These are phyloP conservation scores for Lyophyllum shimeji DNA, from an alignment of 768 basidiomycete species.

Conservation along the genomic window DNA sequence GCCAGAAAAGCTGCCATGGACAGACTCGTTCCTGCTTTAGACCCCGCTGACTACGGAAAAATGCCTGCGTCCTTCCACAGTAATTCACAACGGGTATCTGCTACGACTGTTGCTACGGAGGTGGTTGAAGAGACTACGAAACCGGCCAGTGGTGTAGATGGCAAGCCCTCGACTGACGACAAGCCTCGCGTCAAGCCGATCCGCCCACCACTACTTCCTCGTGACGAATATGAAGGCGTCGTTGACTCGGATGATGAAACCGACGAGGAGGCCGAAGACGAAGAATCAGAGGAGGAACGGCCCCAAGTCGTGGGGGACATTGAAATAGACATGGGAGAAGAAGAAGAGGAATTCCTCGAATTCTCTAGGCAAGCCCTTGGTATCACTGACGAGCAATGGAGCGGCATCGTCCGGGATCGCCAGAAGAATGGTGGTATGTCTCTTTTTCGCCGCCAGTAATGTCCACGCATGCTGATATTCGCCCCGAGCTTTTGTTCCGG, in stretches of 20 bases:
- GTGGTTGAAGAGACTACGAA: constrained; percentile 28
- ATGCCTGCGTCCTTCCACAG: constrained; percentile 73
- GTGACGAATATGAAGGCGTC: constrained; percentile 89
- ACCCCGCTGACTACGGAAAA: constrained; percentile 83
- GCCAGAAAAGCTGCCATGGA: constrained; percentile 71
- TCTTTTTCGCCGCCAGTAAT: neutral
- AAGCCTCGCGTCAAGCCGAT: constrained; percentile 43
- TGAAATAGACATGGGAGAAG: constrained; percentile 89
- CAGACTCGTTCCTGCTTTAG: constrained; percentile 76
- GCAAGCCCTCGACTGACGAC: constrained; percentile 8
- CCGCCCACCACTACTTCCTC: constrained; percentile 76
- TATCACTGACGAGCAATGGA: constrained; percentile 87
- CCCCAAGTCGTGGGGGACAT: constrained; percentile 83
- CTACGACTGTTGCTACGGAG: constrained; percentile 43
- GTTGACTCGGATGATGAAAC: constrained; percentile 91
- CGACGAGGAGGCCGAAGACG: constrained; percentile 54
- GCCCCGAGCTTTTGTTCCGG: constrained; percentile 59
- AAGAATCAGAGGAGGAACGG: constrained; percentile 75
- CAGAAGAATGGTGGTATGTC: constrained; percentile 77
- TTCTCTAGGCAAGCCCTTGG: constrained; percentile 93
- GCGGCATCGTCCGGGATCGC: constrained; percentile 79
- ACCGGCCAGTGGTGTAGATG: neutral
- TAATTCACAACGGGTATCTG: constrained; percentile 68
- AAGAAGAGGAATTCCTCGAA: constrained; percentile 92
- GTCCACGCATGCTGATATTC: constrained; percentile 1